Evolutionary conservation across 2,329 filamentous ascomycete genomes (phyloP), one percentile per base, ranked within the genome.

Genomic region (Exserohilum turcica): DNA sequence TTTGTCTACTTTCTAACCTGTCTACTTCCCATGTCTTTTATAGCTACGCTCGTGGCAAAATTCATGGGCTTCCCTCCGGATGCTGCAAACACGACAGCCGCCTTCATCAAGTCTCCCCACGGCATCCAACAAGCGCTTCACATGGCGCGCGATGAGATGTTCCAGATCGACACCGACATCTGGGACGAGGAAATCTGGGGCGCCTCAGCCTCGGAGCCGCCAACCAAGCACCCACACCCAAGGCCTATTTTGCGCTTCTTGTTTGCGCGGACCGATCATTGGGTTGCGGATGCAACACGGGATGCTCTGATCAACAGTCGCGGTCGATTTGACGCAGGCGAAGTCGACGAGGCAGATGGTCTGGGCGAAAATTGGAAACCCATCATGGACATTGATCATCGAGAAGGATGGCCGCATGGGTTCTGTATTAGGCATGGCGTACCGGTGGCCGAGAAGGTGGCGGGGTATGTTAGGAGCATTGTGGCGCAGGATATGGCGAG

Each of bases 141-240:
- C 65, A 82, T 87, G 77, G 83, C 81, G 1, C 75, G 76, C 13
- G 79, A 84, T 60, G 85, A 87, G 67, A 83, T 87, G 78, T 65
- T 66, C 4, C 76, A 78, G 16, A 86, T 87, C 52, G 80, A 78
- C 4, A 66, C 76, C 1, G 83, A 86, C 61, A 78, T 78, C 62
- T 86, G 84, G 82, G 78, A 78, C 16, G 78, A 80, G 49, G 82
- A 85, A 52, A 74, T 87, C 35, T 87, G 85, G 85, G 84, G 83
- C 1, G 76, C 78, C 16, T 71, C 74, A 1, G 57, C 68, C 39
- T 52, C 48, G 4, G 54, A 50, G 37, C 57, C 59, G 4, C 29
- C 59, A 29, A 52, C 63, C 6, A 32, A 54, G 28, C 61, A 70
- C 35, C 59, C 64, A 13, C 64, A 75, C 39, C 65, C 75, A 6